Evolutionary conservation across 768 basidiomycete genomes (phyloP).

Genomic region (Hypholoma sublateritium): DNA sequence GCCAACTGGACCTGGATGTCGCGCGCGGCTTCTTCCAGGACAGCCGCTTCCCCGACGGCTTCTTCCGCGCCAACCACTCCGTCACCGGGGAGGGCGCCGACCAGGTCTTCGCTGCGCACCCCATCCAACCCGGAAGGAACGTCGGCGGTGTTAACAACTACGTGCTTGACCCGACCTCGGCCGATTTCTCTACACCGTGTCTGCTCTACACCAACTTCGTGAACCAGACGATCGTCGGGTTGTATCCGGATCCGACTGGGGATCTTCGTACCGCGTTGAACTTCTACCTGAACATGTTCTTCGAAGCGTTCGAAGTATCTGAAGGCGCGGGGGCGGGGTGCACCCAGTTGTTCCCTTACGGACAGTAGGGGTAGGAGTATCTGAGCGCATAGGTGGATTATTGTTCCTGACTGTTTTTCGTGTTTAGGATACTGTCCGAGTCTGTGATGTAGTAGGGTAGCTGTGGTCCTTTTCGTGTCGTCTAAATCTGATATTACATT

Average conservation of each 20-base stretch:
- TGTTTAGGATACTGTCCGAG: no score
- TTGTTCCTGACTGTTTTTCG: no score
- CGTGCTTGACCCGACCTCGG: conserved; percentile 14
- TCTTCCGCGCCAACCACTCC: conserved; percentile 9
- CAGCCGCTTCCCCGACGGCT: conserved; percentile 17
- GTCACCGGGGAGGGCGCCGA: background rate
- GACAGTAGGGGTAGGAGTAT: no score
- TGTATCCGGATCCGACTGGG: conserved; percentile 20
- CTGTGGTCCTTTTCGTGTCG: no score
- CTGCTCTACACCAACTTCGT: conserved; percentile 20
- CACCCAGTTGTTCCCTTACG: background rate
- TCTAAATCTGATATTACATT: no score
- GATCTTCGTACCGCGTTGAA: conserved; percentile 16
- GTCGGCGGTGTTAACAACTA: conserved; percentile 15
- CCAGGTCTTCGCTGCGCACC: conserved; percentile 6
- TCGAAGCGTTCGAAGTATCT: background rate
- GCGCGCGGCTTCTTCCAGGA: conserved; percentile 22
- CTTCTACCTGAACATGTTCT: conserved; percentile 13
- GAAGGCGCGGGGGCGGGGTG: background rate
- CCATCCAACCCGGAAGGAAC: conserved; percentile 19
- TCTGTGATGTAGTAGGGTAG: no score
- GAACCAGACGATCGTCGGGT: conserved; percentile 15
- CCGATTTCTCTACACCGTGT: conserved; percentile 7
- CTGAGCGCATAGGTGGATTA: no score
- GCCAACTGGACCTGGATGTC: conserved; percentile 14